Percentiles rank a stretch among this genome's conserved stretches.
These are phyloP conservation scores for Aspergillus fumigatiaffinis DNA, from an alignment of 2,329 filamentous ascomycete genomes.

Conservation along the genomic window DNA sequence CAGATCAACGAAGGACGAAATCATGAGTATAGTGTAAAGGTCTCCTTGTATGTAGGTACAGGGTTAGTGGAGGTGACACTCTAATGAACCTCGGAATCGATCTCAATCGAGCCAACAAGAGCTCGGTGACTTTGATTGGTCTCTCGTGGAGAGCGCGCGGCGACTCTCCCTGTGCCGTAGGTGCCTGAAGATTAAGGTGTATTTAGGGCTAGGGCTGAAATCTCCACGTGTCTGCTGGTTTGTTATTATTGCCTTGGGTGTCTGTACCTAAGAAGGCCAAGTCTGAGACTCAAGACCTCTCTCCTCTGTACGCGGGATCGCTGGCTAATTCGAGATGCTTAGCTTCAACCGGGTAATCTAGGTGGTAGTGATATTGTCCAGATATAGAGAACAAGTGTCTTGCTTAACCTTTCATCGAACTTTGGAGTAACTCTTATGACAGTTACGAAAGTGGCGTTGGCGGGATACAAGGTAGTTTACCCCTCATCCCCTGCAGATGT, in stretches of 20 bases:
- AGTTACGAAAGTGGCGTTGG: not conserved
- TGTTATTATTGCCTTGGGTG: no score
- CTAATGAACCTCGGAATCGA: not conserved
- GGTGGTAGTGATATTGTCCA: not conserved
- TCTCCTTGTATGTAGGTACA: not conserved
- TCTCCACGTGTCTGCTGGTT: not conserved
- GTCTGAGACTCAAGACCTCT: not conserved
- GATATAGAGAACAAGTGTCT: no score
- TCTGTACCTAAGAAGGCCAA: not conserved
- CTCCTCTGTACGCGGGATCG: not conserved
- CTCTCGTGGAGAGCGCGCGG: not conserved
- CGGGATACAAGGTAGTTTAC: not conserved
- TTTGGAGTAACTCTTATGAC: not conserved
- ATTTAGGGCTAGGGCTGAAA: not conserved
- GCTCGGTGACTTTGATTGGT: not conserved
- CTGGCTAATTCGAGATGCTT: not conserved
- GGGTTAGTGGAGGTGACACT: not conserved
- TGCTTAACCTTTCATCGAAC: not conserved
- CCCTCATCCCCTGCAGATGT: not conserved
- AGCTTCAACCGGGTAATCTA: not conserved
- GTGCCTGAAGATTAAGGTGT: not conserved
- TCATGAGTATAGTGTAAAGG: no score
- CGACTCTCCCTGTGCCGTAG: not conserved
- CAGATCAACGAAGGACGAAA: not conserved
- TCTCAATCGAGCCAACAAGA: not conserved